Base-by-base conservation (phyloP, 106 monocot genomes). In the Acorus calamus region DNA sequence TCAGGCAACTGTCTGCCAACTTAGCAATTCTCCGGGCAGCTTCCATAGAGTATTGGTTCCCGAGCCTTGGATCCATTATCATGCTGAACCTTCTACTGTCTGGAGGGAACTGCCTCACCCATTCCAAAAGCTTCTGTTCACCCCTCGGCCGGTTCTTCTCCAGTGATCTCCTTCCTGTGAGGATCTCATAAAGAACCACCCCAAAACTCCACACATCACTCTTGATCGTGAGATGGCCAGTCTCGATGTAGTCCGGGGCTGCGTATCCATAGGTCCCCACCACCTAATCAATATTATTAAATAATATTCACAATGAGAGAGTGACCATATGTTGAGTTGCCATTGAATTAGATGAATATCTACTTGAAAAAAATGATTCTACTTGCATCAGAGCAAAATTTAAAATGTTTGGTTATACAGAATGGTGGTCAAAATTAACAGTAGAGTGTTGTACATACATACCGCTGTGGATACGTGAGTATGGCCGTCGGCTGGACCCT, bases 401-500 rank as follows among this genome's bases (percentile, higher is more conserved):
- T 42, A 56, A 56, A 3, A 8, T 12, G 2, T 61, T 50, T 46
- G 45, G 1, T 45, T 47, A 47, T 44, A 11, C 11, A 44, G 28
- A 28, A 28, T 28, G 28, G 28, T 28, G 28, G 28, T 28, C 28
- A 28, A 28, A 28, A 28, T 28, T 28, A 28, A 28, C 28, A 28
- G 28, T 28, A 28, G 28, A 28, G 28, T 28, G 0, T 28, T 28
- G 28, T 28, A 28, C 44, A 49, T 7, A 53, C 80, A 46, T 92
- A 92, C 92, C 68, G 81, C 87, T 13, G 92, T 92, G 47, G 92
- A 81, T 43, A 92, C 92, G 71, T 92, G 92, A 64, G 87, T 87
- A 41, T 76, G 56, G 46, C 79, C 92, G 46, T 57, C 79, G 12
- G 76, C 53, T 53, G 92, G 92, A 47, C 92, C 92, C 60, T 92